A percentile compares a stretch with the other conserved stretches of the same genome.
These are phyloP conservation scores for Saturnispora sanitii DNA, from an alignment of 805 yeast species.

Conservation along the genomic window DNA sequence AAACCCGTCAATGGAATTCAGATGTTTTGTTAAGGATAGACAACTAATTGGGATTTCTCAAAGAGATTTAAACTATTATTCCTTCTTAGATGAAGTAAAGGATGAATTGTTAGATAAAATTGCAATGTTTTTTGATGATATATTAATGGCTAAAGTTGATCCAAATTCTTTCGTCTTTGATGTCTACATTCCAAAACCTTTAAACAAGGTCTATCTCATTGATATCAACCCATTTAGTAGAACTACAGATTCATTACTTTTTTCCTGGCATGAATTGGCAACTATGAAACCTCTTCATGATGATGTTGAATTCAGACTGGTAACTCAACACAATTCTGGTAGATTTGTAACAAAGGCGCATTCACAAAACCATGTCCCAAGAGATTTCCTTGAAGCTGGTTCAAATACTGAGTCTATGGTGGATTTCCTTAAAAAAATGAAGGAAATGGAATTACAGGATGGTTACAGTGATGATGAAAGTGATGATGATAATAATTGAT, in stretches of 20 bases:
- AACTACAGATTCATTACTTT: slow-evolving; percentile 68
- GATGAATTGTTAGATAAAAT: slow-evolving; percentile 39
- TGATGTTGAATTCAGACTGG: slow-evolving; percentile 45
- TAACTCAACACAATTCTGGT: slow-evolving; percentile 59
- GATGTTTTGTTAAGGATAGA: slow-evolving; percentile 66
- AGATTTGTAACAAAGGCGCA: slow-evolving; percentile 75
- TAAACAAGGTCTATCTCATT: slow-evolving; percentile 51
- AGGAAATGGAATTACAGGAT: slow-evolving; percentile 9
- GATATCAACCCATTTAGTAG: slow-evolving; percentile 84
- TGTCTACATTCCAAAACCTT: slow-evolving; percentile 72
- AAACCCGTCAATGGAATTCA: slow-evolving; percentile 85
- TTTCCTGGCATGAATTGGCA: slow-evolving; percentile 74
- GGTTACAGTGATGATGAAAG: slow-evolving; percentile 6
- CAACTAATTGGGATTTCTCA: slow-evolving; percentile 68
- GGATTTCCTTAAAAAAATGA: slow-evolving; percentile 52
- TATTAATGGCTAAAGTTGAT: slow-evolving; percentile 39
- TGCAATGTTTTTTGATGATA: slow-evolving; percentile 43
- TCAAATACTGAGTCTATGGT: slow-evolving; percentile 58
- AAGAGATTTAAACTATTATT: slow-evolving; percentile 77
- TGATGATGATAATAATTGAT: not conserved
- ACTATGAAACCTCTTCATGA: slow-evolving; percentile 26
- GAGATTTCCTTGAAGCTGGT: slow-evolving; percentile 81
- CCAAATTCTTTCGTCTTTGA: slow-evolving; percentile 61
- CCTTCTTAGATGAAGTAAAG: slow-evolving; percentile 48
- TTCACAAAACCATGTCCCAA: slow-evolving; percentile 85